Base-by-base conservation (phyloP, 805 yeast genomes). In the Tanozyma kutaoensis region DNA sequence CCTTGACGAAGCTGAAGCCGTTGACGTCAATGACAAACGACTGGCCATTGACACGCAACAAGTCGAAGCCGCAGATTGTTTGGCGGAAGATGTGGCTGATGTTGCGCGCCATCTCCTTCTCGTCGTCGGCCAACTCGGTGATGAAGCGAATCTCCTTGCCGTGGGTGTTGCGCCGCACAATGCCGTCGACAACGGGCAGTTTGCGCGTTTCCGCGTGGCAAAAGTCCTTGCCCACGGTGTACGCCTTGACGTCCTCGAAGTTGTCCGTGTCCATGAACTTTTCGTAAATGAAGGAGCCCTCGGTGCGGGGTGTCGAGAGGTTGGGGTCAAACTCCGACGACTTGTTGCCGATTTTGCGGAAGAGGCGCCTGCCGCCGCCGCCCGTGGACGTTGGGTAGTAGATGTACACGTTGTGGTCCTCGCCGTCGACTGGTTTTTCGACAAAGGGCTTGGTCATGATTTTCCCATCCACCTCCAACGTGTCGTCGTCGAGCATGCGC, bases 171-270 rank as follows among this genome's bases (percentile, higher is more conserved):
- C 99, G 70, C 45, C 96, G 69, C 15, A 91, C 99, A 31, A 91
- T 81, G 25, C 99, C 99, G 55, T 91, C 99, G n/a, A 91, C 98
- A 3, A 91, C 98, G 1, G 99, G 99, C 0, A 95, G 84, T 50
- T 91, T 91, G 45, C 99, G 69, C 1, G 99, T 91, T 48, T 91
- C 99, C 0, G 98, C 99, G 51, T 91, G 99, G 48, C 98, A 91
- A 45, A 69, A 91, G 12, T 59, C 59, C 3, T 77, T 72, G 1
- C 98, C 97, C 4, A 91, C 97, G 1, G 99, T 91, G 50, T 91
- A 91, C 0, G 97, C 97, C 55, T 91, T 91, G 35, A 91, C 99
- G 52, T 91, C 99, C 55, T 91, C 98, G 45, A 85, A 86, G 48
- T 91, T 91, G 50, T 91, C 96, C 2, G 98, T 88, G 48, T 91